Conservation (phyloP, 176 grass and related monocot species). For the Eremochloa ophiuroides region DNA sequence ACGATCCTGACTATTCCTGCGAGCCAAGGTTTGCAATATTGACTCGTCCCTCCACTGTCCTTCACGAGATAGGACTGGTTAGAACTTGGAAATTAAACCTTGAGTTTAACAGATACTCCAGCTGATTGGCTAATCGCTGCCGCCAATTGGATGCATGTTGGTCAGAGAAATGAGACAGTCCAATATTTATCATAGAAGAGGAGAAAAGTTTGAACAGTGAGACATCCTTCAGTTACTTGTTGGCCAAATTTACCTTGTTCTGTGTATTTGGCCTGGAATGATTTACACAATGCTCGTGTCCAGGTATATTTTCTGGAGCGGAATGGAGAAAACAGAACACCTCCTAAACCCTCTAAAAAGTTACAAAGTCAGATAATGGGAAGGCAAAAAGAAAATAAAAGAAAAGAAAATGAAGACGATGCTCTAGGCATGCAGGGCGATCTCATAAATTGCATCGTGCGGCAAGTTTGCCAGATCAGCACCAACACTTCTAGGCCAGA, state of each 20-base stretch:
- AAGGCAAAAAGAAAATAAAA: not conserved
- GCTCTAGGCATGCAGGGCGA: not conserved
- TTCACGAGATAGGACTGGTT: not conserved
- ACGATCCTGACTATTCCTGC: too few species aligned
- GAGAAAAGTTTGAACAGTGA: not conserved
- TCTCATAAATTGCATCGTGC: not conserved
- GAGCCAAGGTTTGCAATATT: not conserved
- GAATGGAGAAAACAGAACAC: not conserved
- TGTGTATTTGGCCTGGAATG: not conserved
- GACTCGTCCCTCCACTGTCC: not conserved
- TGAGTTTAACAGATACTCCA: not conserved
- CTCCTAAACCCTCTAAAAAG: conserved; percentile 5
- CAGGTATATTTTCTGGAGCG: not conserved
- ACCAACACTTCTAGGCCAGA: not conserved
- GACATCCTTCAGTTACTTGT: not conserved
- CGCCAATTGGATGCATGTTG: not conserved
- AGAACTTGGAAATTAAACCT: not conserved
- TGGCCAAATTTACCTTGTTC: not conserved
- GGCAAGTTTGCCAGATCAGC: not conserved
- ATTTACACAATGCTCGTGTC: not conserved
- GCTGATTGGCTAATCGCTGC: not conserved
- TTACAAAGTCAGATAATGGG: not conserved
- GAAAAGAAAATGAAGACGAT: too few species aligned
- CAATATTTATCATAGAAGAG: not conserved
- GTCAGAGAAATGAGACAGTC: not conserved